Evolutionary conservation across 2,329 filamentous ascomycete genomes (phyloP).

Genomic region (Periconia digitata): DNA sequence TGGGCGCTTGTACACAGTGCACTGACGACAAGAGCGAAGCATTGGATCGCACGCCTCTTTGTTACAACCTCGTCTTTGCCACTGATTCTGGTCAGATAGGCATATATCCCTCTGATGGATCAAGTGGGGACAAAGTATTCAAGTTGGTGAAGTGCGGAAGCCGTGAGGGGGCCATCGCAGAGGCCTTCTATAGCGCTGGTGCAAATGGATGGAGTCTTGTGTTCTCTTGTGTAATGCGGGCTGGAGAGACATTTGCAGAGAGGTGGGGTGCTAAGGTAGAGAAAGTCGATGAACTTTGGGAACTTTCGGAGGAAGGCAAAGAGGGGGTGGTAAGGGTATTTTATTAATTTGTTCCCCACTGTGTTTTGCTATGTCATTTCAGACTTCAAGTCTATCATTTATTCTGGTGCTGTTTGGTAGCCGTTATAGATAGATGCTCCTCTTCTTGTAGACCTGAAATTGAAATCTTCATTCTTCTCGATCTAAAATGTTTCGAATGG

Average conservation of each 20-base stretch:
- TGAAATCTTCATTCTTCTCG: no score
- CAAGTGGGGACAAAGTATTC: conserved; percentile 27
- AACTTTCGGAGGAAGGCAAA: conserved; percentile 22
- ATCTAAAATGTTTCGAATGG: no score
- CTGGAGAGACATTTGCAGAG: conserved; percentile 25
- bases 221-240: conserved; percentile 34
- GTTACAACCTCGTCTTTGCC: conserved; percentile 30
- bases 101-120: conserved; percentile 1
- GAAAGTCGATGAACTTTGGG: conserved; percentile 27
- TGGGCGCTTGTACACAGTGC: conserved; percentile 24
- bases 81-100: conserved; percentile 18
- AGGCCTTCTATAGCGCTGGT: conserved; percentile 32
- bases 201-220: conserved; percentile 34
- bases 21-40: conserved; percentile 29
- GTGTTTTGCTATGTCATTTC: no score
- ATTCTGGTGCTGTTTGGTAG: no score
- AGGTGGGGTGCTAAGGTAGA: conserved; percentile 12
- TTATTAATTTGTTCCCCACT: conserved; percentile 18
- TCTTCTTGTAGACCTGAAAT: no score
- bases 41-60: conserved; percentile 21
- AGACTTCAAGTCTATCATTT: neutral
- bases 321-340: conserved; percentile 28
- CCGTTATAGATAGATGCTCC: no score
- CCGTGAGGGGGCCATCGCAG: conserved; percentile 30
- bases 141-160: conserved; percentile 35